phyloP scores from a whole-genome alignment of 2,329 filamentous ascomycete genomes.

The Alternaria metachromatica region DNA sequence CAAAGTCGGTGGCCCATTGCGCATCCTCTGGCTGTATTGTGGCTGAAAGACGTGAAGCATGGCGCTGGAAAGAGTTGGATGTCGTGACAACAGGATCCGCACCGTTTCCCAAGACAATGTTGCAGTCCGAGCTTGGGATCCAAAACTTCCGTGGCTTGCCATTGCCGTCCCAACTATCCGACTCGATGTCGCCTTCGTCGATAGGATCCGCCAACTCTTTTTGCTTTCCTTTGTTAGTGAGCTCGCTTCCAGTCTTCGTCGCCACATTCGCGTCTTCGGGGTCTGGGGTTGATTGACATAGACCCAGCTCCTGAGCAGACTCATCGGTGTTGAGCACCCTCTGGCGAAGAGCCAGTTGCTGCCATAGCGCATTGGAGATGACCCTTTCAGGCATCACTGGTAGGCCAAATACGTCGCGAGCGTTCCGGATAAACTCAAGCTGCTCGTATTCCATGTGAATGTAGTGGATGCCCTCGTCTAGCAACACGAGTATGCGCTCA shows the following conservation, averaged over 20 bases:
- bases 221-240: constrained; percentile 54
- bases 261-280: constrained; percentile 24
- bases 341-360: constrained; percentile 63
- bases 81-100: constrained; percentile 60
- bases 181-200: constrained; percentile 49
- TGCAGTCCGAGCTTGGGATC: constrained; percentile 63
- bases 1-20: constrained; percentile 63
- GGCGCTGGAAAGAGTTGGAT: constrained; percentile 53
- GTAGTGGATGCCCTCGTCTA: constrained; percentile 67
- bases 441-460: constrained; percentile 66
- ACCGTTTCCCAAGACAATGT: constrained; percentile 62
- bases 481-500: constrained; percentile 61
- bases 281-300: constrained; percentile 54
- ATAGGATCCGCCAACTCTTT: constrained; percentile 30
- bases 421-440: constrained; percentile 60
- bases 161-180: constrained; percentile 62
- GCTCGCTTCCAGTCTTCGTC: constrained; percentile 29
- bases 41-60: constrained; percentile 57
- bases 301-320: constrained; percentile 59
- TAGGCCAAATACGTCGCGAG: constrained; percentile 61
- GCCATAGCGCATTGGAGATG: constrained; percentile 64
- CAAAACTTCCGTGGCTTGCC: constrained; percentile 63
- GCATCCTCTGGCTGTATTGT: constrained; percentile 62
- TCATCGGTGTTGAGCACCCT: constrained; percentile 61
- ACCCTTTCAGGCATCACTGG: constrained; percentile 63